Conservation (phyloP, 805 yeast species). For the Dipodascus geniculatus region DNA sequence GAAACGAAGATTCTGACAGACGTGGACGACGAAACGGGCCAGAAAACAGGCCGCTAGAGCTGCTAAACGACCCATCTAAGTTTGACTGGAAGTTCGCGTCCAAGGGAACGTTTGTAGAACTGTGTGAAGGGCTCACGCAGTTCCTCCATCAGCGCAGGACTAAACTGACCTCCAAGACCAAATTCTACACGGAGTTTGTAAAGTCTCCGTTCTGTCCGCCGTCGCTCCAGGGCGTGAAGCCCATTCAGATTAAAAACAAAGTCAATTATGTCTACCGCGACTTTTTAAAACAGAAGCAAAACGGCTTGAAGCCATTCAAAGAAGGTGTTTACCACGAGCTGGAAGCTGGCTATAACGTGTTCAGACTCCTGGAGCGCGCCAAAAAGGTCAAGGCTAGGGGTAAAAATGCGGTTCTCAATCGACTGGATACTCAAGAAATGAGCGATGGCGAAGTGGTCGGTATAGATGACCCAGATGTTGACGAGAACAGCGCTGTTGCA, state of each 20-base stretch:
- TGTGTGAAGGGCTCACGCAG: neutral
- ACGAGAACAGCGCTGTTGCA: no score
- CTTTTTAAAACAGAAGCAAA: neutral
- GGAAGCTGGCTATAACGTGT: neutral
- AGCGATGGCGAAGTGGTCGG: neutral
- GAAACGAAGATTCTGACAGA: neutral
- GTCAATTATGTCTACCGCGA: neutral
- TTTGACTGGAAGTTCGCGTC: slow-evolving; percentile 1
- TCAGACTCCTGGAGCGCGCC: neutral
- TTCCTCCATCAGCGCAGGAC: neutral
- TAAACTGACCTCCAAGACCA: neutral
- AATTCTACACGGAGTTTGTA: neutral
- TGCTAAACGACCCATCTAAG: neutral
- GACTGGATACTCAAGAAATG: neutral
- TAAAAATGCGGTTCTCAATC: neutral
- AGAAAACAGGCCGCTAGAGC: neutral
- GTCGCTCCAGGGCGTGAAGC: neutral
- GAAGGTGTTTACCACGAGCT: neutral
- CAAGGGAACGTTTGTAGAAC: neutral
- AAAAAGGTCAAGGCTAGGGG: neutral
- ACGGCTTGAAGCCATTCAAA: neutral
- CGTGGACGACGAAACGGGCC: neutral
- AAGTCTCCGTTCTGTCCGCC: neutral
- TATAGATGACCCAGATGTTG: neutral
- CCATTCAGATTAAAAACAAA: neutral